Evolutionary conservation across 129 eudicot species (phyloP).

Genomic region (Chrysanthemum lavandulifolium): DNA sequence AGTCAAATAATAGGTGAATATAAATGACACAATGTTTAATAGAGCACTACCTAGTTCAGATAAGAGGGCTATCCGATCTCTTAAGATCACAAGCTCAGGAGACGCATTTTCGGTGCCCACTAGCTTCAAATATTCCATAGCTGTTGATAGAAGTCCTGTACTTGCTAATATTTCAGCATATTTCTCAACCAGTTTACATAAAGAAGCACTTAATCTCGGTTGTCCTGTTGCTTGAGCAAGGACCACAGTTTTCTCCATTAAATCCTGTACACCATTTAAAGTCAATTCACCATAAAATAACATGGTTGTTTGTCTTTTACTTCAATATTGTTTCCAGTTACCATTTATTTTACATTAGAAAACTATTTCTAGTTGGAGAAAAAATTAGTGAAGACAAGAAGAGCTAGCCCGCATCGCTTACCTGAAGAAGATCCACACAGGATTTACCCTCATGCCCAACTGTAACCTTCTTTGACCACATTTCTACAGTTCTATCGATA

Average conservation of each 20-base stretch:
- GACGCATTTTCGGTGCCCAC: constrained; percentile 67
- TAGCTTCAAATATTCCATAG: constrained; percentile 74
- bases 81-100: constrained; percentile 67
- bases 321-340: neutral
- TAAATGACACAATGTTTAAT: neutral
- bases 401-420: constrained; percentile 6
- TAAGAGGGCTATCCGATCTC: constrained; percentile 65
- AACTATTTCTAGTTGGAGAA: neutral
- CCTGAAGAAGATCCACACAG: constrained; percentile 78
- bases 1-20: neutral
- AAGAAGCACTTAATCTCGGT: constrained; percentile 65
- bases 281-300: neutral
- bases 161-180: constrained; percentile 89
- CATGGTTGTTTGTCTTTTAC: constrained; percentile 1
- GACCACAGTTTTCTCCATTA: constrained; percentile 89
- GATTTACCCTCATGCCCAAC: constrained; percentile 58
- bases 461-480: constrained; percentile 69
- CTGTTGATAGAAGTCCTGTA: constrained; percentile 76
- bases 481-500: constrained; percentile 77
- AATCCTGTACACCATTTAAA: constrained; percentile 42
- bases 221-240: constrained; percentile 80
- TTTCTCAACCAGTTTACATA: constrained; percentile 78
- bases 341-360: too few relatives aligned
- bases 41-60: constrained; percentile 54
- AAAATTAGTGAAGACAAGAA: neutral